Percentiles rank a stretch among this genome's conserved stretches.
These are phyloP conservation scores for Salix arbutifolia DNA, from an alignment of 345 rosid species.

Conservation along the genomic window DNA sequence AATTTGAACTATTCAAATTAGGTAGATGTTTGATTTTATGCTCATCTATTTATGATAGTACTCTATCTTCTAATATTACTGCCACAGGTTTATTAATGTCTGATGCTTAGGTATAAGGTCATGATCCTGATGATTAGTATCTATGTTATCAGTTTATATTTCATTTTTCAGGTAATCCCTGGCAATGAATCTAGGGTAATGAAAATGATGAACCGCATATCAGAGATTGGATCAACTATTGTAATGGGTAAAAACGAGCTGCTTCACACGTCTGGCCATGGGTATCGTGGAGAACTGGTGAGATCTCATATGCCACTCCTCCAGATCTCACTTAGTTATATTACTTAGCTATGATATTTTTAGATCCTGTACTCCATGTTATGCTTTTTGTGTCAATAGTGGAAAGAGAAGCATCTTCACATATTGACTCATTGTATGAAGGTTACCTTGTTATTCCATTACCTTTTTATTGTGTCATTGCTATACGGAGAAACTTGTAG, in stretches of 20 bases:
- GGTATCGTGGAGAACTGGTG: slow-evolving; percentile 94
- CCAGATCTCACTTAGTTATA: background rate
- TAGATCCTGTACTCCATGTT: background rate
- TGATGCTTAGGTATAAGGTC: background rate
- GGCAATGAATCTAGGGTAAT: slow-evolving; percentile 96
- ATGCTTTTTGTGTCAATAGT: background rate
- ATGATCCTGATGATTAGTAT: background rate
- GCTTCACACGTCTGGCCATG: slow-evolving; percentile 98
- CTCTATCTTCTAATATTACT: background rate
- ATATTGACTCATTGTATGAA: background rate
- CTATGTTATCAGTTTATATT: background rate
- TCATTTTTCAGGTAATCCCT: slow-evolving; percentile 75
- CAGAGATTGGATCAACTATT: slow-evolving; percentile 85
- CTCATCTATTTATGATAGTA: background rate
- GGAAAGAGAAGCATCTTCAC: background rate
- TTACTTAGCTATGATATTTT: background rate
- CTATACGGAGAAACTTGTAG: background rate
- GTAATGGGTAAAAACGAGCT: slow-evolving; percentile 83
- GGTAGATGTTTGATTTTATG: background rate
- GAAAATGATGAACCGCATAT: slow-evolving; percentile 93
- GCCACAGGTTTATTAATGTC: background rate
- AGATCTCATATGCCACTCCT: slow-evolving; percentile 16
- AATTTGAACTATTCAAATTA: background rate
- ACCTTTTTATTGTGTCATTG: background rate
- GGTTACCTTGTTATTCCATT: background rate